These are phyloP conservation scores for Ophiorrhiza pumila DNA, from an alignment of 257 asterid genomes.

Conservation along the genomic window DNA sequence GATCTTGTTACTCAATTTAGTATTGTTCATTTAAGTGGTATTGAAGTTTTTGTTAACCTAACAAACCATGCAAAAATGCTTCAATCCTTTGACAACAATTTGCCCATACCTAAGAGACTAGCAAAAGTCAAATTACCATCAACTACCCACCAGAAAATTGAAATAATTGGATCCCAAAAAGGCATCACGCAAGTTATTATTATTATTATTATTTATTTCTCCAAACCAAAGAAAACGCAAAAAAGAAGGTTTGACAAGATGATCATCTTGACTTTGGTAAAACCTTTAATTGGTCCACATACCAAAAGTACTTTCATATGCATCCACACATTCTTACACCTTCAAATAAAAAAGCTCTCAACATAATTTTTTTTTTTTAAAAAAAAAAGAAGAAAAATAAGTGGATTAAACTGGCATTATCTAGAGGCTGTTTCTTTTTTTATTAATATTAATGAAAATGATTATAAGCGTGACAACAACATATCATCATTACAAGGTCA, in stretches of 20 bases:
- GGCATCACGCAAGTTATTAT: too few species aligned
- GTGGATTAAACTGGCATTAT: neutral
- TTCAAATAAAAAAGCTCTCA: neutral
- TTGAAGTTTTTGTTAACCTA: conserved; percentile 7
- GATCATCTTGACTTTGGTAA: neutral
- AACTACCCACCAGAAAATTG: neutral
- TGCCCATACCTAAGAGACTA: neutral
- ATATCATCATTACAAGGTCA: conserved; percentile 35
- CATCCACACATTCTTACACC: neutral
- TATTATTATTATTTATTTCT: too few species aligned
- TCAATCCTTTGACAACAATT: neutral
- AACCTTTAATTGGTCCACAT: conserved; percentile 12
- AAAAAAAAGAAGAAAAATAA: too few species aligned
- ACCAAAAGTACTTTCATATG: neutral
- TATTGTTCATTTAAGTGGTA: neutral
- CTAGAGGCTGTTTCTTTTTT: neutral
- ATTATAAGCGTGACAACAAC: conserved; percentile 42
- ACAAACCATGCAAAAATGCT: neutral
- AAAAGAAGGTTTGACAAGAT: neutral
- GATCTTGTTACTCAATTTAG: neutral
- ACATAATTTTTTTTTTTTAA: too few species aligned
- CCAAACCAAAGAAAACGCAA: neutral
- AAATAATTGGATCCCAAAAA: neutral
- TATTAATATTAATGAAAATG: conserved; percentile 20
- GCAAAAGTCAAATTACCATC: conserved; percentile 15